phyloP scores from a whole-genome alignment of 768 basidiomycete genomes.

The Asterophora parasitica region DNA sequence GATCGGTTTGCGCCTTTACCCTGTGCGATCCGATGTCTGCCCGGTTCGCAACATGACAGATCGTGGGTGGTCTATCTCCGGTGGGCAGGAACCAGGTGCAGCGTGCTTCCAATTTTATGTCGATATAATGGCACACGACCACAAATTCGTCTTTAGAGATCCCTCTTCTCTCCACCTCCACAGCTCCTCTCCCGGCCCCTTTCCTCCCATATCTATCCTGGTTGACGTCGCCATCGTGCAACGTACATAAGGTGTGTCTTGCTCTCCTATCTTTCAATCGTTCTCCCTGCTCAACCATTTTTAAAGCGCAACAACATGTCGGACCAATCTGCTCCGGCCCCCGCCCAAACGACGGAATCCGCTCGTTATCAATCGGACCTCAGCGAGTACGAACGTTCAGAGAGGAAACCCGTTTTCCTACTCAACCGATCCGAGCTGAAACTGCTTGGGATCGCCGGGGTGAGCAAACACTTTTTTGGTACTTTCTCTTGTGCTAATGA shows the following conservation, averaged over 20 bases:
- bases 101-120: neutral
- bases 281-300: neutral
- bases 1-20: too few relatives aligned
- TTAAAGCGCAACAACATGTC: slow-evolving; percentile 3
- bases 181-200: neutral
- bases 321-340: slow-evolving; percentile 1
- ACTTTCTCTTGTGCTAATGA: neutral
- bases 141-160: slow-evolving; percentile 4
- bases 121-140: slow-evolving; percentile 17
- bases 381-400: slow-evolving; percentile 25
- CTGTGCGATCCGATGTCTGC: too few relatives aligned
- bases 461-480: slow-evolving; percentile 23
- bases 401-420: slow-evolving; percentile 23
- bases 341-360: neutral
- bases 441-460: slow-evolving; percentile 57
- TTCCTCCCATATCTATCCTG: neutral
- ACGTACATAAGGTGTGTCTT: neutral
- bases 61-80: neutral
- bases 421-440: slow-evolving; percentile 47
- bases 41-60: neutral
- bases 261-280: neutral
- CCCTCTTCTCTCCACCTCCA: slow-evolving; percentile 3
- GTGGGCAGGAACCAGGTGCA: neutral
- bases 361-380: slow-evolving; percentile 14
- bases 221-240: neutral